These are phyloP conservation scores for Penicillium sp. DNA, from an alignment of 2,329 filamentous ascomycete genomes.

Conservation along the genomic window DNA sequence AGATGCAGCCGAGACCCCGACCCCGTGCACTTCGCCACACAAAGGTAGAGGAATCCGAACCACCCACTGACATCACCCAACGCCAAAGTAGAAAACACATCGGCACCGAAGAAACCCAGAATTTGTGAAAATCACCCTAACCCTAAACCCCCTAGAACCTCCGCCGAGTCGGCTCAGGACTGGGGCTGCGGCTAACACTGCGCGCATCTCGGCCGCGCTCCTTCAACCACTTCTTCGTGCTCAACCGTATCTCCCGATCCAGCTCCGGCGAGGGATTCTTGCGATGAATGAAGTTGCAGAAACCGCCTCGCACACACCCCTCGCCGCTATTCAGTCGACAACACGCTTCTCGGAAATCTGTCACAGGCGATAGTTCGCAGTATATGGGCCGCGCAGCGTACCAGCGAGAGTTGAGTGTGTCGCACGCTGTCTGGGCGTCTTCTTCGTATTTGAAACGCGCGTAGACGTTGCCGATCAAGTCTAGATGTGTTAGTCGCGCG, in stretches of 20 bases:
- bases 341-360: conserved; percentile 96
- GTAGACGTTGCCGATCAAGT: conserved; percentile 98
- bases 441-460: conserved; percentile 99
- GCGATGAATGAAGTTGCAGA: conserved; percentile 99
- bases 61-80: conserved; percentile 22
- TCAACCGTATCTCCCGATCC: conserved; percentile 79
- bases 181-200: conserved; percentile 78
- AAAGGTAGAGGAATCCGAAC: conserved; percentile 17
- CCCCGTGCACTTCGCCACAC: conserved; percentile 16
- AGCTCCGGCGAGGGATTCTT: conserved; percentile 91
- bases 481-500: conserved; percentile 42
- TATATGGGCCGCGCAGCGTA: conserved; percentile 97
- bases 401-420: conserved; percentile 91
- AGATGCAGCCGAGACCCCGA: conserved; percentile 14
- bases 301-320: conserved; percentile 91
- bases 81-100: conserved; percentile 12
- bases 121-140: conserved; percentile 8
- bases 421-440: conserved; percentile 86
- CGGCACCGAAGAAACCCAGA: not conserved
- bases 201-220: conserved; percentile 77
- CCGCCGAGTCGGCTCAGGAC: conserved; percentile 76
- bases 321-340: conserved; percentile 92
- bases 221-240: conserved; percentile 96
- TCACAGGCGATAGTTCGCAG: conserved; percentile 94
- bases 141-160: conserved; percentile 53